Conservation (phyloP, 169 alveolate species). For the Ichthyophthirius multifiliis region DNA sequence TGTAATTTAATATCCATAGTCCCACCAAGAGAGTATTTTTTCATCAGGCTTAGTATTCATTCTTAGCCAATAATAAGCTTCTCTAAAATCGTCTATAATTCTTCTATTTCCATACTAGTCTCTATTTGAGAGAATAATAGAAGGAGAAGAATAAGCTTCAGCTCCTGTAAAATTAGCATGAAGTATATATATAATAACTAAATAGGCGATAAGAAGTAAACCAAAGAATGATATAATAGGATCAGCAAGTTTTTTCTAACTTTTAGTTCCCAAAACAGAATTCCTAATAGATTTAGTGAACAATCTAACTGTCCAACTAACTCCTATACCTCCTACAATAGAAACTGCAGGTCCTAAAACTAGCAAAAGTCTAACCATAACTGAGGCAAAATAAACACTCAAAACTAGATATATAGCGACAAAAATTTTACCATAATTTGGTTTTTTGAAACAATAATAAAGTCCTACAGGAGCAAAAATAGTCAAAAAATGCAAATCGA, state of each 20-base stretch:
- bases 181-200: constrained; percentile 36
- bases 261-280: constrained; percentile 4
- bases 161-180: constrained; percentile 93
- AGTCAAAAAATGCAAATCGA: constrained; percentile 82
- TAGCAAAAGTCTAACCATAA: constrained; percentile 97
- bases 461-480: constrained; percentile 87
- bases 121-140: constrained; percentile 87
- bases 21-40: constrained; percentile 98
- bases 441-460: constrained; percentile 80
- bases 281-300: constrained; percentile 50
- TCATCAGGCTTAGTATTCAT: constrained; percentile 93
- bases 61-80: constrained; percentile 97
- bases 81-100: constrained; percentile 97
- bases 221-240: constrained; percentile 31
- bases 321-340: constrained; percentile 93
- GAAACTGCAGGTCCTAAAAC: constrained; percentile 93
- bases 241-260: constrained; percentile 13
- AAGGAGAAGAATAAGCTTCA: constrained; percentile 92
- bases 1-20: constrained; percentile 97
- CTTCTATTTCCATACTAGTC: constrained; percentile 87
- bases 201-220: constrained; percentile 46
- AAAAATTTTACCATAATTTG: constrained; percentile 89
- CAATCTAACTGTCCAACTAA: constrained; percentile 81
- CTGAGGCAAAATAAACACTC: constrained; percentile 93
- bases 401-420: constrained; percentile 92